A percentile compares a stretch with the other conserved stretches of the same genome.
Conservation (phyloP, 2,329 filamentous ascomycete genomes). For the Chalaropsis thielavioides region DNA sequence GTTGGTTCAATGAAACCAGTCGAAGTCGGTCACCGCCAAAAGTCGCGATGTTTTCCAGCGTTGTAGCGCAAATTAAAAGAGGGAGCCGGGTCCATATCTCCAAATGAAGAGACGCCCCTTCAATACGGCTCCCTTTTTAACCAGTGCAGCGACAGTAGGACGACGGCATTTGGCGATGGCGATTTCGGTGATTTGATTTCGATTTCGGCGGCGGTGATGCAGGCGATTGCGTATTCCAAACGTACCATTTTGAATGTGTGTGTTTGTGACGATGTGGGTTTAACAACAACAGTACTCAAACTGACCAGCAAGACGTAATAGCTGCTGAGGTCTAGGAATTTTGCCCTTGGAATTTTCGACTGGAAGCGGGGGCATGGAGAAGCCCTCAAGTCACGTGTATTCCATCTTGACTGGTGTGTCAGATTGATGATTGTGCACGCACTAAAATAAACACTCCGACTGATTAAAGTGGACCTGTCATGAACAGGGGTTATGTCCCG, state of each 20-base stretch:
- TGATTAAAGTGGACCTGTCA: not conserved
- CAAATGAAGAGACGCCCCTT: not conserved
- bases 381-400: conserved; percentile 12
- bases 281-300: conserved; percentile 15
- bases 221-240: not conserved
- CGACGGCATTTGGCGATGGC: not conserved
- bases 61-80: not conserved
- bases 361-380: not conserved
- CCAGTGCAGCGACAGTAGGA: not conserved
- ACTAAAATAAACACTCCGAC: not conserved
- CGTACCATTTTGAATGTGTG: conserved; percentile 16
- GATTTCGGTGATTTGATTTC: not conserved
- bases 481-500: not conserved
- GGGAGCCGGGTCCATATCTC: not conserved
- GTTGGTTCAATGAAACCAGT: too few species aligned
- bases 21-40: not conserved
- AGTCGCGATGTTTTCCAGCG: not conserved
- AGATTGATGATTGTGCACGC: conserved; percentile 9
- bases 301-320: conserved; percentile 12
- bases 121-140: not conserved
- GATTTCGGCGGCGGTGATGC: not conserved
- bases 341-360: conserved; percentile 12
- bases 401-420: not conserved
- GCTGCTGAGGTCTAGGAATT: conserved; percentile 6
- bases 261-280: conserved; percentile 16